Conservation (phyloP, 1,284 basidiomycete species). For the Cerrena zonata region DNA sequence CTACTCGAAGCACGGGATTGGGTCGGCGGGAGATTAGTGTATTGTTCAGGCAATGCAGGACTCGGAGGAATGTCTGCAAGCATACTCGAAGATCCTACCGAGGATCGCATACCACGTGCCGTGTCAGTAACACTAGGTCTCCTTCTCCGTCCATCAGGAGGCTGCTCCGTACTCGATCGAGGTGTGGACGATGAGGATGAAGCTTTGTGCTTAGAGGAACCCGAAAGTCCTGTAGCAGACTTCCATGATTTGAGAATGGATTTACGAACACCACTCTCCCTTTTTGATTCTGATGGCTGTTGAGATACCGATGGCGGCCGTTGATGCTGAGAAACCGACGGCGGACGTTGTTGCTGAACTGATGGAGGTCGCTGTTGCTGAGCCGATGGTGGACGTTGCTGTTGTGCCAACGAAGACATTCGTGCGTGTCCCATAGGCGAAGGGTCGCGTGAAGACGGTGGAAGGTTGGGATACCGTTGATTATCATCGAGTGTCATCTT, state of each 20-base stretch:
- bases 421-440: no score
- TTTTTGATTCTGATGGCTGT: conserved; percentile 21
- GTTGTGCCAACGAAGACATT: conserved; percentile 11
- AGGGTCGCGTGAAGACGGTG: conserved; percentile 16
- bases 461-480: conserved; percentile 51
- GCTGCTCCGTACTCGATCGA: conserved; percentile 28
- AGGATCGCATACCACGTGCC: conserved; percentile 24
- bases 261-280: conserved; percentile 42
- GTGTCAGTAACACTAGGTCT: conserved; percentile 37
- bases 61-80: conserved; percentile 35
- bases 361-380: conserved; percentile 10
- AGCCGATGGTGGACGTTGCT: conserved; percentile 14
- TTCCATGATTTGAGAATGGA: conserved; percentile 66
- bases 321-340: conserved; percentile 9
- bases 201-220: conserved; percentile 14
- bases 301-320: conserved; percentile 15
- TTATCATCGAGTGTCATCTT: conserved; percentile 50
- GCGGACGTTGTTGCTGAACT: conserved; percentile 11
- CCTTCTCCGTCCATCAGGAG: conserved; percentile 23
- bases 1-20: conserved; percentile 29
- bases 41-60: conserved; percentile 38
- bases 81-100: conserved; percentile 20
- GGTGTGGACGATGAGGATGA: conserved; percentile 21
- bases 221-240: conserved; percentile 32
- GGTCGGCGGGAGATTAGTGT: conserved; percentile 12